phyloP scores from a whole-genome alignment of 2,329 filamentous ascomycete genomes.

The Phyllosticta citriasiana region DNA sequence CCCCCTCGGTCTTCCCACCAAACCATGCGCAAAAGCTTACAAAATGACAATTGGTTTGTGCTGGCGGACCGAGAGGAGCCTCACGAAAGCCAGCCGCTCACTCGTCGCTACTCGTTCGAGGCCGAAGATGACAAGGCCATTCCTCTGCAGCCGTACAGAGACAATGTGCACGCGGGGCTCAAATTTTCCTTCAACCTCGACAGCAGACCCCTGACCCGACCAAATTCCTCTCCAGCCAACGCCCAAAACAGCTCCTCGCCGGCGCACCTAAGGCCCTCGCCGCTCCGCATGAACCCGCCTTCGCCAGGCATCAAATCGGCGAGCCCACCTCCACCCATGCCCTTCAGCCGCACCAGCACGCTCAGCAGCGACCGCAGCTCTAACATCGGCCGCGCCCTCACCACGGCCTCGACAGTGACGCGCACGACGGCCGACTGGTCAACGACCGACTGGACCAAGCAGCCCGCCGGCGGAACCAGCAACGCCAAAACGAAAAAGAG shows the following conservation, averaged over 20 bases:
- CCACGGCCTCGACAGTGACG: slow-evolving; percentile 18
- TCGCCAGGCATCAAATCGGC: slow-evolving; percentile 24
- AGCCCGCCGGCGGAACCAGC: slow-evolving; percentile 5
- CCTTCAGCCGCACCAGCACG: not conserved
- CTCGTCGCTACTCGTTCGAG: slow-evolving; percentile 7
- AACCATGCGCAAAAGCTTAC: slow-evolving; percentile 19
- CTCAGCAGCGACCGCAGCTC: slow-evolving; percentile 8
- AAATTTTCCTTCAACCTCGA: not conserved
- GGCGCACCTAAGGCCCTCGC: slow-evolving; percentile 27
- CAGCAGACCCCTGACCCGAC: not conserved
- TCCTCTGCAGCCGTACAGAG: not conserved
- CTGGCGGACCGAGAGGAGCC: slow-evolving; percentile 10
- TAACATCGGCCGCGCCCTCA: slow-evolving; percentile 21
- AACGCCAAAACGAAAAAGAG: not conserved
- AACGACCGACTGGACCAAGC: slow-evolving; percentile 15
- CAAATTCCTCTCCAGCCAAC: not conserved
- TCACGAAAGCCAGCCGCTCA: not conserved
- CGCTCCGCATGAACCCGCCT: slow-evolving; percentile 40
- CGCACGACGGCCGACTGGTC: slow-evolving; percentile 15
- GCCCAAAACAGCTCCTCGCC: slow-evolving; percentile 18
- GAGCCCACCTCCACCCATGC: slow-evolving; percentile 3
- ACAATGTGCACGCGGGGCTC: not conserved
- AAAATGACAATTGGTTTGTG: slow-evolving; percentile 41
- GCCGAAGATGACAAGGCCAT: slow-evolving; percentile 3
- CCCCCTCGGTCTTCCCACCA: slow-evolving; percentile 14